A percentile compares a stretch with the other conserved stretches of the same genome.
phyloP scores from a whole-genome alignment of 352 stramenopile species.

The Pythium biforme region DNA sequence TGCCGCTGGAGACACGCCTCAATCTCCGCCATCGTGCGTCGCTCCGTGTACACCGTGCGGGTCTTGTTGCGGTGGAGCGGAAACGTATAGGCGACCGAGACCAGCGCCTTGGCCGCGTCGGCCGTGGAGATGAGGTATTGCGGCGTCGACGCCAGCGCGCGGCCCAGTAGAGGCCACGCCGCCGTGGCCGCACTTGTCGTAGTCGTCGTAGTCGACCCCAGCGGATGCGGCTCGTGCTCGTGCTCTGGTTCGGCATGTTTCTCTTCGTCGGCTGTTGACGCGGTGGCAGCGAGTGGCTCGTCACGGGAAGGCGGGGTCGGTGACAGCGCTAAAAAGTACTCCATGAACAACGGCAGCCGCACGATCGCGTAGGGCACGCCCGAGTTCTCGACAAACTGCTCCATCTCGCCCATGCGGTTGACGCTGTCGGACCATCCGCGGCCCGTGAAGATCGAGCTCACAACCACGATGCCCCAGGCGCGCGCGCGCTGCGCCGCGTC shows the following conservation, averaged over 20 bases:
- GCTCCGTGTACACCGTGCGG: conserved; percentile 29
- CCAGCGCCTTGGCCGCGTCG: conserved; percentile 29
- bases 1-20: conserved; percentile 24
- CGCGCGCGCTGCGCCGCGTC: conserved; percentile 46
- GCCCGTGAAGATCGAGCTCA: conserved; percentile 65
- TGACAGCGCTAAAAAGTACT: conserved; percentile 69
- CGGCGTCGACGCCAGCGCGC: conserved; percentile 22
- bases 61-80: conserved; percentile 28
- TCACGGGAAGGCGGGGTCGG: background rate
- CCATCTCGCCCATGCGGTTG: conserved; percentile 63
- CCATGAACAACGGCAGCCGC: conserved; percentile 73
- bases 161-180: conserved; percentile 21
- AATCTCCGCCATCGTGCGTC: conserved; percentile 28
- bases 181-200: background rate
- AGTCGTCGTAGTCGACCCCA: background rate
- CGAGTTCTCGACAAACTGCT: conserved; percentile 55
- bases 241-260: conserved; percentile 14
- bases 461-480: conserved; percentile 72
- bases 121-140: conserved; percentile 35
- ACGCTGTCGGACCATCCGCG: conserved; percentile 32
- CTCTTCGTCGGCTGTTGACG: conserved; percentile 13
- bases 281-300: background rate
- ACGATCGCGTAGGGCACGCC: conserved; percentile 61
- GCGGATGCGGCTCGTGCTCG: background rate
- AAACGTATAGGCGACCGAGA: conserved; percentile 33